A percentile compares a stretch with the other conserved stretches of the same genome.
phyloP scores from a whole-genome alignment of 2,329 filamentous ascomycete genomes.

The Beauveria bassiana region DNA sequence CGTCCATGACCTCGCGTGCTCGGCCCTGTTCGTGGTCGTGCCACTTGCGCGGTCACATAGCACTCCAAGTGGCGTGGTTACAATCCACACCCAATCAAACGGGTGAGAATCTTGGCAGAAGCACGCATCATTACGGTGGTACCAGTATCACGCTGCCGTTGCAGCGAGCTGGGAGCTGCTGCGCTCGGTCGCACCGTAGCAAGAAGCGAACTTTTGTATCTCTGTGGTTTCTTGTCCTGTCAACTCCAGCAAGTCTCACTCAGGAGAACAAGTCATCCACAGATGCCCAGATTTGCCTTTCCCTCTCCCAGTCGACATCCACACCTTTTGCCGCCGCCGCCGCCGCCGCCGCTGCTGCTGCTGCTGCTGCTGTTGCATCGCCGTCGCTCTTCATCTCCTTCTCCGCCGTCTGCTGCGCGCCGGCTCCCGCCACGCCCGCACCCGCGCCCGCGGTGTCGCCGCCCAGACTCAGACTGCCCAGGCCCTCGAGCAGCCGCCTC shows the following conservation, averaged over 20 bases:
- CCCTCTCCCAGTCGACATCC: constrained; percentile 14
- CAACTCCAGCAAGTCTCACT: not conserved
- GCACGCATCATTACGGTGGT: not conserved
- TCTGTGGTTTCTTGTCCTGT: not conserved
- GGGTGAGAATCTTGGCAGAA: not conserved
- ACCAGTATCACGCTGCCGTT: not conserved
- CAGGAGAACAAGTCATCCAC: constrained; percentile 34
- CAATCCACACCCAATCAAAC: not conserved
- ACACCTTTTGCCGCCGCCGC: constrained; percentile 10
- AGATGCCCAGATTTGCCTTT: constrained; percentile 33
- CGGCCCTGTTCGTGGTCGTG: not conserved
- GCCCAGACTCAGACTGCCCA: constrained; percentile 44
- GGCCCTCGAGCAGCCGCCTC: constrained; percentile 60
- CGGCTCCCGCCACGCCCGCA: constrained; percentile 2
- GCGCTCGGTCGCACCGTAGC: not conserved
- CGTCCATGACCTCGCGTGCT: not conserved
- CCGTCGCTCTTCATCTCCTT: not conserved
- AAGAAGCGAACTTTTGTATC: not conserved
- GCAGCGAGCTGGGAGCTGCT: not conserved
- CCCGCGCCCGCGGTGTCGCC: constrained; percentile 14
- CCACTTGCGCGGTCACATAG: not conserved
- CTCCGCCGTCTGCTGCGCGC: constrained; percentile 11
- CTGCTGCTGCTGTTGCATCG: no score
- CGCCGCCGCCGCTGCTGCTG: not conserved
- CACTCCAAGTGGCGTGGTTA: not conserved